These are phyloP conservation scores for Pholiota molesta DNA, from an alignment of 768 basidiomycete genomes.

Conservation along the genomic window DNA sequence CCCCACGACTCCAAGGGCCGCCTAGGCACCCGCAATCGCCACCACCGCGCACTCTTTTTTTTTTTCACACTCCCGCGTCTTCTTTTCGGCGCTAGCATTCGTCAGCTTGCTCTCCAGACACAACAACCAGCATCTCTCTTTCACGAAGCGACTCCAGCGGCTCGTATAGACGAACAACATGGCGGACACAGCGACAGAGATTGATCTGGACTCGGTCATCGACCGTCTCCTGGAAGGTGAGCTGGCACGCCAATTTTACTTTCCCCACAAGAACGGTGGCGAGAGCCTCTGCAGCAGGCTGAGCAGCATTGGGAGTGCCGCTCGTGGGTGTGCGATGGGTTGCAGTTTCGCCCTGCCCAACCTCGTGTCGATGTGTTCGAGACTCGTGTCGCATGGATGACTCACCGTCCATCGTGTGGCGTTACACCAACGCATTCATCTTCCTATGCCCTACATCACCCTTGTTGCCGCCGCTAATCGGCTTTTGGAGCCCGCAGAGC, in stretches of 20 bases:
- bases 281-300: not conserved
- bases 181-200: conserved; percentile 86
- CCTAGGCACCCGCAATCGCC: conserved; percentile 17
- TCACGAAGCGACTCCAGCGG: not conserved
- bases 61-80: conserved; percentile 18
- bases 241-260: conserved; percentile 16
- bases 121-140: conserved; percentile 7
- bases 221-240: conserved; percentile 97
- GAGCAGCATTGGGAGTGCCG: not conserved
- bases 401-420: conserved; percentile 16
- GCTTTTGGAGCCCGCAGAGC: conserved; percentile 11
- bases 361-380: conserved; percentile 13
- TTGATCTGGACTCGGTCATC: conserved; percentile 99
- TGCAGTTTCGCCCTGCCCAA: not conserved
- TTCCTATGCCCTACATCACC: not conserved
- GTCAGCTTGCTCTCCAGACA: conserved; percentile 12
- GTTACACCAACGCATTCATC: not conserved
- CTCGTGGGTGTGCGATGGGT: not conserved
- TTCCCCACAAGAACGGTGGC: not conserved
- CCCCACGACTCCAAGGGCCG: conserved; percentile 9
- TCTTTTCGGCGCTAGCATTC: conserved; percentile 19
- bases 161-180: conserved; percentile 37
- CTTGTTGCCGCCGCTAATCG: not conserved
- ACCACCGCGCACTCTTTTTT: conserved; percentile 17
- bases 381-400: conserved; percentile 22